A percentile compares a stretch with the other conserved stretches of the same genome.
Conservation (phyloP, 305 asterid species). For the Fraxinus albicans region DNA sequence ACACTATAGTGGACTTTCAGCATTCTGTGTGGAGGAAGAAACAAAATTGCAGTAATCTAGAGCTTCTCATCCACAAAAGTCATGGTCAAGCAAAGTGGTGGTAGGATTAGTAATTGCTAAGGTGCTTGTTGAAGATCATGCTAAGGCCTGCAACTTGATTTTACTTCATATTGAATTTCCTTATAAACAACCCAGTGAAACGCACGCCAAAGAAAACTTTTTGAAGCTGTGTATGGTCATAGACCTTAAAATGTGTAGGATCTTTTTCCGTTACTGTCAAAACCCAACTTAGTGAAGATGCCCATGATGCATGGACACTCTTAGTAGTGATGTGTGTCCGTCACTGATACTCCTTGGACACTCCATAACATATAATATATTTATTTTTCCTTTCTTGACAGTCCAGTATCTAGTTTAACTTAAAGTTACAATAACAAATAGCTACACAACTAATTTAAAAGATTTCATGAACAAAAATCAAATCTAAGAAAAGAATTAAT, state of each 20-base stretch:
- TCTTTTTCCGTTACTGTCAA: neutral
- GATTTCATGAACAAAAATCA: neutral
- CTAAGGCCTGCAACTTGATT: neutral
- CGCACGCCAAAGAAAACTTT: neutral
- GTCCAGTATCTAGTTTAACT: neutral
- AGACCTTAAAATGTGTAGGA: neutral
- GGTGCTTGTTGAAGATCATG: neutral
- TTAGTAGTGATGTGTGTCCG: neutral
- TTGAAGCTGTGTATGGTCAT: neutral
- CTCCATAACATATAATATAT: neutral
- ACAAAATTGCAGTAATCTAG: neutral
- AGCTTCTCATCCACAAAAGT: neutral
- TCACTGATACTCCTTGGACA: neutral
- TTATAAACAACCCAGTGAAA: neutral
- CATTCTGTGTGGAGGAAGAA: neutral
- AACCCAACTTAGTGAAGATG: slow-evolving; percentile 1
- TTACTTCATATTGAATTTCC: neutral
- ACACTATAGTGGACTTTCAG: neutral
- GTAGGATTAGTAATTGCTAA: neutral
- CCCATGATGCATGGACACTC: neutral
- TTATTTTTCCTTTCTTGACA: neutral
- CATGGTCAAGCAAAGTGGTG: neutral
- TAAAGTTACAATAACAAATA: neutral
- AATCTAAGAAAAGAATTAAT: neutral
- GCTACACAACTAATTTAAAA: neutral